phyloP scores from a whole-genome alignment of 805 yeast genomes.

The Jamesozyma gamospora region DNA sequence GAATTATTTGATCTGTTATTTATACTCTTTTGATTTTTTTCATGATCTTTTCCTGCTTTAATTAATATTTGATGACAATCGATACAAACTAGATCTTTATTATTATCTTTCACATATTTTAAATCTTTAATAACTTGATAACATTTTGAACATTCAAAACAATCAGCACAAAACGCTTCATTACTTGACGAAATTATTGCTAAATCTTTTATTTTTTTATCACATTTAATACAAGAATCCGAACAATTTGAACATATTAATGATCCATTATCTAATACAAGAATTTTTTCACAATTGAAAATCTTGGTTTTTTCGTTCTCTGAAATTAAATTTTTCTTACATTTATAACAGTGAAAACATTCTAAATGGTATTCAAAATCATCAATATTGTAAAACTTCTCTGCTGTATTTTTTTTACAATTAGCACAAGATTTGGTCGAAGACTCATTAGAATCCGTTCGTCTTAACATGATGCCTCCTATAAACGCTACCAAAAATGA shows the following conservation, averaged over 20 bases:
- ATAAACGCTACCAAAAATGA: too few species aligned
- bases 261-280: conserved; percentile 17
- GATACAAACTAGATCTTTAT: conserved; percentile 90
- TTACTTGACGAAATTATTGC: conserved; percentile 75
- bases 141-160: conserved; percentile 87
- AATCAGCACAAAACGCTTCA: conserved; percentile 83
- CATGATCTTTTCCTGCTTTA: conserved; percentile 34
- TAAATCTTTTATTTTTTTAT: conserved; percentile 78
- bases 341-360: conserved; percentile 83
- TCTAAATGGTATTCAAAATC: conserved; percentile 73
- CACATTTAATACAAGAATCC: conserved; percentile 76
- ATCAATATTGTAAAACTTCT: conserved; percentile 2
- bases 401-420: conserved; percentile 2
- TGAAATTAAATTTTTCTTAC: conserved; percentile 63
- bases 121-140: conserved; percentile 76
- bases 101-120: conserved; percentile 81
- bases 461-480: too few species aligned
- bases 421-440: conserved; percentile 1
- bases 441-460: too few species aligned
- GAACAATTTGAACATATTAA: conserved; percentile 85
- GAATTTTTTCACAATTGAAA: not conserved
- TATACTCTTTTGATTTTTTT: not conserved
- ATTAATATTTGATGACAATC: conserved; percentile 76
- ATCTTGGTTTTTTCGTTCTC: not conserved
- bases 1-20: not conserved